Conservation (phyloP, 75 land plant species). For the Adiantum capillusveneris region DNA sequence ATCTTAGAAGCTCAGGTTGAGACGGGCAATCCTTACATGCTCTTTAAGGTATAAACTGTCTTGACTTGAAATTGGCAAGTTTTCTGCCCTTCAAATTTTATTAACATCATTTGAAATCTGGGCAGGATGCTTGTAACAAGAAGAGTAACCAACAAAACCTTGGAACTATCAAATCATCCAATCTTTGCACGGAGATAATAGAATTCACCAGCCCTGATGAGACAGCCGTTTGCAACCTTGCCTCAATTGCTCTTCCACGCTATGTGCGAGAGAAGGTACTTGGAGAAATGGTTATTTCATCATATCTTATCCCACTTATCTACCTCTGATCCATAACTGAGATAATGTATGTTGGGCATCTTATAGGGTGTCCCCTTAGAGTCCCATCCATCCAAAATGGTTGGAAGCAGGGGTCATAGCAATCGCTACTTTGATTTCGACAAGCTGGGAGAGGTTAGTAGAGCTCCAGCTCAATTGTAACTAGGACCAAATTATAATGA, state of each 20-base stretch:
- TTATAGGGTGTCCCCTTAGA: constrained; percentile 71
- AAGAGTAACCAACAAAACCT: constrained; percentile 97
- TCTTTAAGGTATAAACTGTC: constrained; percentile 60
- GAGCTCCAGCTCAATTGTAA: no score
- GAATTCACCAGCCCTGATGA: constrained; percentile 85
- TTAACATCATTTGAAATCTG: no score
- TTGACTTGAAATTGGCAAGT: background rate
- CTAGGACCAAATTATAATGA: no score
- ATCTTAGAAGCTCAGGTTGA: constrained; percentile 83
- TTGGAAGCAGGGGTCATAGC: constrained; percentile 75
- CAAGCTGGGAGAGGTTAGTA: constrained; percentile 73
- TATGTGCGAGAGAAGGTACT: constrained; percentile 90
- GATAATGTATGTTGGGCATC: no score
- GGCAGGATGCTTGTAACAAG: constrained; percentile 82
- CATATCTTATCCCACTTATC: no score
- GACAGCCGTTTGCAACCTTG: constrained; percentile 28
- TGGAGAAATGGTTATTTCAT: no score
- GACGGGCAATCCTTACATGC: constrained; percentile 96
- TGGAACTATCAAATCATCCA: constrained; percentile 95
- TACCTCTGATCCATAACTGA: no score
- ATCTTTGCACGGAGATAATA: constrained; percentile 89
- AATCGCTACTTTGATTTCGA: constrained; percentile 92
- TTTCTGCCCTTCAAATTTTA: no score
- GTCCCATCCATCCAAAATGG: constrained; percentile 90
- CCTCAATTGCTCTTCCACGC: background rate